Base-by-base conservation (phyloP, 2,329 filamentous ascomycete genomes). In the Pyricularia sp. region DNA sequence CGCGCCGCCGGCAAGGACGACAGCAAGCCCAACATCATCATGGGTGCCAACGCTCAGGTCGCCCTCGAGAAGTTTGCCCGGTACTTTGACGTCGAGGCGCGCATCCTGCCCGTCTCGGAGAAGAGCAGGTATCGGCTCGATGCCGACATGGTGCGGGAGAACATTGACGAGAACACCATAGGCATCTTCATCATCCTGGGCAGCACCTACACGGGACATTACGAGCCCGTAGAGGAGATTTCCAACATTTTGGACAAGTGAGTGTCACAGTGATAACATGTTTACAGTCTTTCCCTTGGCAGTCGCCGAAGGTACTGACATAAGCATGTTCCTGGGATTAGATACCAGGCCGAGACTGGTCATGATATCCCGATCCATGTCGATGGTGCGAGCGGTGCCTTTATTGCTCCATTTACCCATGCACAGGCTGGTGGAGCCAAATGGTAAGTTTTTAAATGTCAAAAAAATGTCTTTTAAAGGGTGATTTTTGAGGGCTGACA, bases 141-240 rank as follows among this genome's bases (percentile, higher is more conserved):
- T 72, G 86, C 89, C 0, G 81, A 86, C 4, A 77, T 88, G 30
- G 87, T 92, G 0, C 86, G 84, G 73, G 76, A 91, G 73, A 89
- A 90, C 71, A 83, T 92, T 42, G 89, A 92, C 71, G 90, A 92
- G 77, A 92, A 92, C 72, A 92, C 90, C 0, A 92, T 92, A 72
- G 90, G 90, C n/a, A 80, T 92, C 0, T 92, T 91, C 73, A 87
- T 90, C 0, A 92, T 92, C 68, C 74, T 92, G 5, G 90, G 90
- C 3, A 88, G 84, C 67, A 92, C 90, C 0, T 92, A 92, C 72
- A 92, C 90, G 0, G 90, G 90, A 0, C 88, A 92, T 74, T 92
- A 89, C 71, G 90, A 92, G 77, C 88, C 89, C 0, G 89, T 92
- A 0, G 86, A 91, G 75, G 86, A 88, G 73, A 85, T 92, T 25